These are phyloP conservation scores for Cichorium intybus DNA, from an alignment of 140 eudicot species.

Conservation along the genomic window DNA sequence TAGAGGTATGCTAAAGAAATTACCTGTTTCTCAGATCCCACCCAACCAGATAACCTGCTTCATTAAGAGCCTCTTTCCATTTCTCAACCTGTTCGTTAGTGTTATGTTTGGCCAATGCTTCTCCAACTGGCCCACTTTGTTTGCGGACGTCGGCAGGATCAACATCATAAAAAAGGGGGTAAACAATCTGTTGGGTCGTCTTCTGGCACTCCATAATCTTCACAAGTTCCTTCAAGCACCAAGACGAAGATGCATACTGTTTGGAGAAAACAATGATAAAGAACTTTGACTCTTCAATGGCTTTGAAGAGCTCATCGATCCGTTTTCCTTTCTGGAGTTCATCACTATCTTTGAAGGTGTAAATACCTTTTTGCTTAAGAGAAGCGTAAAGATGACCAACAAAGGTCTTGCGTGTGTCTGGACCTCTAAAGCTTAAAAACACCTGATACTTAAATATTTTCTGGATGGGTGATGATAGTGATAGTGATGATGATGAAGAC, in stretches of 20 bases:
- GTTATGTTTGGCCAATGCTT: not conserved
- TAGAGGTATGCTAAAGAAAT: not conserved
- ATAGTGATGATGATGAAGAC: not conserved
- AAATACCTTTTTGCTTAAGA: not conserved
- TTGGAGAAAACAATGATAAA: slow-evolving; percentile 2
- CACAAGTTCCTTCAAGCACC: not conserved
- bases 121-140: not conserved
- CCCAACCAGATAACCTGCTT: not conserved
- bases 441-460: not conserved
- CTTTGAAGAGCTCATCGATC: not conserved
- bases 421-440: not conserved
- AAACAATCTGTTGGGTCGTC: not conserved
- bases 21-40: slow-evolving; percentile 7
- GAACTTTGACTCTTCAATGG: not conserved
- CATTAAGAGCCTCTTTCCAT: not conserved
- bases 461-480: not conserved
- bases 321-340: not conserved
- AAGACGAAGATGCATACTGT: not conserved
- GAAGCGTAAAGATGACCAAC: not conserved
- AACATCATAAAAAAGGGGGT: slow-evolving; percentile 7
- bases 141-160: not conserved
- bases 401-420: not conserved
- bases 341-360: not conserved
- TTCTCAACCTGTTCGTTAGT: not conserved
- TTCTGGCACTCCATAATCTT: slow-evolving; percentile 2